phyloP scores from a whole-genome alignment of 345 rosid genomes.

The Cardamine chenopodiifolia region DNA sequence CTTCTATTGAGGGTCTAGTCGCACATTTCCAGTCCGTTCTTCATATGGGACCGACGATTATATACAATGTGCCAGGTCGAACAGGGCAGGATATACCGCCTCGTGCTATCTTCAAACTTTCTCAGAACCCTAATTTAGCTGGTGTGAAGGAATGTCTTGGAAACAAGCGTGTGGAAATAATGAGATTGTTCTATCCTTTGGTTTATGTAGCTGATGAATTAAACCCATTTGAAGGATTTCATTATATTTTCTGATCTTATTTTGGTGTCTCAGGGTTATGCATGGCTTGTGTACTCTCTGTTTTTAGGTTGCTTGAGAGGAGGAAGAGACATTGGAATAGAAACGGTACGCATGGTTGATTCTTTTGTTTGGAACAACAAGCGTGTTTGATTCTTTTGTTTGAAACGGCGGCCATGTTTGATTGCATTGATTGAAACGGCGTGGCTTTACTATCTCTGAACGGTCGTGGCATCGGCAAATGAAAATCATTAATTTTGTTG shows the following conservation, averaged over 20 bases:
- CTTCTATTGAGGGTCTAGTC: slow-evolving; percentile 69
- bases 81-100: slow-evolving; percentile 91
- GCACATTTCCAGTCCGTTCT: slow-evolving; percentile 74
- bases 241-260: not conserved
- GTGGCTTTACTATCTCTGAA: slow-evolving; percentile 4
- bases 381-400: not conserved
- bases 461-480: slow-evolving; percentile 19
- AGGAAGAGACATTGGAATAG: not conserved
- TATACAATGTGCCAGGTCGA: slow-evolving; percentile 84
- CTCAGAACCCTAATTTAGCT: slow-evolving; percentile 64
- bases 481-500: slow-evolving; percentile 37
- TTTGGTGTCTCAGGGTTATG: slow-evolving; percentile 14
- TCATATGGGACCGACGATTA: slow-evolving; percentile 83
- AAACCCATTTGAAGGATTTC: slow-evolving; percentile 15
- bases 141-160: slow-evolving; percentile 88
- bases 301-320: not conserved
- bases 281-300: not conserved
- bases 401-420: not conserved
- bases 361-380: not conserved
- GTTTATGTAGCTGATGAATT: slow-evolving; percentile 26
- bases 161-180: slow-evolving; percentile 61
- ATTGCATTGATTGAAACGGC: not conserved
- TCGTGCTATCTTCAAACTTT: slow-evolving; percentile 53
- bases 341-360: slow-evolving; percentile 1
- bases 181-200: slow-evolving; percentile 8